Base-by-base conservation (phyloP, 2,329 filamentous ascomycete genomes). In the Ceratocystis destructans region DNA sequence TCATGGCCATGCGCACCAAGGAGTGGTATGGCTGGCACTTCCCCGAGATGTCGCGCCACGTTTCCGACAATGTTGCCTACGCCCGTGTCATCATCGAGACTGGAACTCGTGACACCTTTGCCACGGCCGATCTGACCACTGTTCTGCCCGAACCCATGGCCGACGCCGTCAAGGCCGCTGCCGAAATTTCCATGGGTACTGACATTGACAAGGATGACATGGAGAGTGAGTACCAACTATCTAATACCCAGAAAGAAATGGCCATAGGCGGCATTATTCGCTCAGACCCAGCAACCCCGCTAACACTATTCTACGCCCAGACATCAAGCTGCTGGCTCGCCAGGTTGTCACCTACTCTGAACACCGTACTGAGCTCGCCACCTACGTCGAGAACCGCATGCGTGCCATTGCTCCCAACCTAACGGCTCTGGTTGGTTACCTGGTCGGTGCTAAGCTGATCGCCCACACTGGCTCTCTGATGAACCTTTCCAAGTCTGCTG, bases 1-100 rank as follows among this genome's bases (percentile, higher is more conserved):
- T 90, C 72, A 97, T 96, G 75, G 93, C 94, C 70, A 99, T 99
- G 94, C 84, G 94, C 76, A 91, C 96, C 69, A 97, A 97, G 85
- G 94, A 99, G 78, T 99, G 94, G 94, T 99, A 99, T 75, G 94
- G 94, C 73, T 99, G 94, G 94, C 94, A 97, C 78, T 99, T 97
- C 81, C 94, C 94, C 50, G 94, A 99, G 80, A 86, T 99, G 83
- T 92, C 90, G 74, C 93, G 92, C 79, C 96, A 97, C 74, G 83
- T 96, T 71, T 95, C 95, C 77, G 94, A 99, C 82, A 99, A 99
- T 78, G 80, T 96, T 69, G 92, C 92, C 70, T 99, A 96, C 75
- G 87, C 92, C 68, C 87, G 87, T 71, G 87, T 99, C 67, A 90
- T 99, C 67, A 79, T 96, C 63, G 84, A 87, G 70, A 89, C 96